Conservation (phyloP, 2,329 filamentous ascomycete species). For the Cladosporium sphaerospermum region DNA sequence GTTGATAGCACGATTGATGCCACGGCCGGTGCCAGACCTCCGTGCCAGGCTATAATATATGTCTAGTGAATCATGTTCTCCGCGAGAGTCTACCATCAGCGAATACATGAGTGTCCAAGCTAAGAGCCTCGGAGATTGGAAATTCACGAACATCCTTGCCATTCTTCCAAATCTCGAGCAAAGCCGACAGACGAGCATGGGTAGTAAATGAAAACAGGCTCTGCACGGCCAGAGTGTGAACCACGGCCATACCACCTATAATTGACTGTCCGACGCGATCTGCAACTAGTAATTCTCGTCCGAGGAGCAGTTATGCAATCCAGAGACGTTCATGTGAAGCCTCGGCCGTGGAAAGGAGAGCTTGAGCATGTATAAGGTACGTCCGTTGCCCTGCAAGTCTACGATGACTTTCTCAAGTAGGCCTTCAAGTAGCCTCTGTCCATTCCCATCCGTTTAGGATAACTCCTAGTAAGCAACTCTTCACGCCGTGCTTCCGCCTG, state of each 20-base stretch:
- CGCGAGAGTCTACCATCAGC: neutral
- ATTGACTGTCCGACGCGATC: conserved; percentile 9
- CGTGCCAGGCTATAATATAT: neutral
- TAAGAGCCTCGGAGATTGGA: conserved; percentile 8
- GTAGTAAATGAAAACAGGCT: conserved; percentile 5
- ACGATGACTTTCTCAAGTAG: conserved; percentile 12
- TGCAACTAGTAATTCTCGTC: conserved; percentile 10
- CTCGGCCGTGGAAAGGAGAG: conserved; percentile 8
- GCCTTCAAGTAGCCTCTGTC: conserved; percentile 12
- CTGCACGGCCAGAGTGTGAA: conserved; percentile 4
- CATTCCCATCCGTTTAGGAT: conserved; percentile 11
- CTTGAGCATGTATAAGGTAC: conserved; percentile 14
- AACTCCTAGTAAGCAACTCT: conserved; percentile 5
- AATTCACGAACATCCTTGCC: conserved; percentile 1
- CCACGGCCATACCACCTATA: conserved; percentile 1
- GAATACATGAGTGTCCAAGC: neutral
- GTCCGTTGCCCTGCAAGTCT: conserved; percentile 5
- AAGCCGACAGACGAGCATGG: conserved; percentile 8
- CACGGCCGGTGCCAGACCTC: neutral
- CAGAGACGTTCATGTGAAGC: conserved; percentile 9
- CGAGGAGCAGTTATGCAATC: neutral
- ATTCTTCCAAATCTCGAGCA: conserved; percentile 2
- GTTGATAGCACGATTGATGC: neutral
- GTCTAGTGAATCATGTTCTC: neutral
- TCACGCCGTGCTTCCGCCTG: conserved; percentile 6